phyloP scores from a whole-genome alignment of 805 yeast species.

The Yamadazyma kitorensis region DNA sequence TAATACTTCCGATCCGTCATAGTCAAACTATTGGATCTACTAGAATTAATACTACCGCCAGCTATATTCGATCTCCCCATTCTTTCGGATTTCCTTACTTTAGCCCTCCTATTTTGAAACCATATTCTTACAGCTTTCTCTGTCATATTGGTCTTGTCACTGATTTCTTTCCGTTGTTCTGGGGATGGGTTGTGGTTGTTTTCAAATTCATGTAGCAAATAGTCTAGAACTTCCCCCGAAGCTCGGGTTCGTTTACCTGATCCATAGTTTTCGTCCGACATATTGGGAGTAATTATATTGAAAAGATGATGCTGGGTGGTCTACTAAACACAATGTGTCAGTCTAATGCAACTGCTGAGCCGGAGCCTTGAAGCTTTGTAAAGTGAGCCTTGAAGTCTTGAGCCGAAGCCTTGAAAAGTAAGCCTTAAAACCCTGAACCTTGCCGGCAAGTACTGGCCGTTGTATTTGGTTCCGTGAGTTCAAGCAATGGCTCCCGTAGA shows the following conservation, averaged over 20 bases:
- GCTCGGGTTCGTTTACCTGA: slow-evolving; percentile 60
- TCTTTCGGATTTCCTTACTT: slow-evolving; percentile 64
- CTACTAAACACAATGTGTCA: no score
- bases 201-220: slow-evolving; percentile 65
- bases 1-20: neutral
- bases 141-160: slow-evolving; percentile 73
- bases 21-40: slow-evolving; percentile 21
- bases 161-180: slow-evolving; percentile 63
- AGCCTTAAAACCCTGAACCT: no score
- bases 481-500: no score
- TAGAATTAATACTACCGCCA: slow-evolving; percentile 12
- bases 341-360: no score
- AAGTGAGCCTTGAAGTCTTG: no score
- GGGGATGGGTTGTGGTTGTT: slow-evolving; percentile 75
- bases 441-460: no score
- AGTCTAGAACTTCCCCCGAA: slow-evolving; percentile 74
- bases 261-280: slow-evolving; percentile 5
- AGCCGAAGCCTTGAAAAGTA: no score
- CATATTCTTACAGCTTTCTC: slow-evolving; percentile 89
- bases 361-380: no score
- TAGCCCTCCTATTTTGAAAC: slow-evolving; percentile 89
- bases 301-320: no score
- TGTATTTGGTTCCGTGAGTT: no score
- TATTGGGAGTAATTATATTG: neutral
- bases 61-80: slow-evolving; percentile 24